Conservation (phyloP, 345 rosid genomes). For the Salix suchowensis region DNA sequence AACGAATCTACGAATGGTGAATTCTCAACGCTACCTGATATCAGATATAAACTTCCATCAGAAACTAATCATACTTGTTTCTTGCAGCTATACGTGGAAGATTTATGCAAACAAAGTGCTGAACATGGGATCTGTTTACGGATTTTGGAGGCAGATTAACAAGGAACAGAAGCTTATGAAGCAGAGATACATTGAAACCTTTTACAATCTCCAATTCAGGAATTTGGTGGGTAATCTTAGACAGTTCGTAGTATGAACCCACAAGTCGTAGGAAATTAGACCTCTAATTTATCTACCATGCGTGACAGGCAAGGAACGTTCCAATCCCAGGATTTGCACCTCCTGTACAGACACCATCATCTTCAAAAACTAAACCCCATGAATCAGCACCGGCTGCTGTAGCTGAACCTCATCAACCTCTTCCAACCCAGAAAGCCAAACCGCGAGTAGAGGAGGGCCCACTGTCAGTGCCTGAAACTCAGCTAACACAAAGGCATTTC, state of each 20-base stretch:
- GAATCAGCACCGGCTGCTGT: conserved; percentile 20
- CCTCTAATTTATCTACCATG: background rate
- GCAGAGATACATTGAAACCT: conserved; percentile 63
- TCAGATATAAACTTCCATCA: background rate
- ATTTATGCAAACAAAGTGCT: conserved; percentile 59
- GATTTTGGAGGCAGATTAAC: conserved; percentile 77
- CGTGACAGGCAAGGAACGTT: conserved; percentile 50
- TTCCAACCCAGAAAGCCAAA: conserved; percentile 8
- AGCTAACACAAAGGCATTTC: conserved; percentile 10
- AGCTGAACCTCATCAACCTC: background rate
- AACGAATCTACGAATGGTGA: conserved; percentile 80
- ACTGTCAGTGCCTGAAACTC: background rate
- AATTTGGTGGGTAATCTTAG: conserved; percentile 44
- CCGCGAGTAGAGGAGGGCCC: background rate
- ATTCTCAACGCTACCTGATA: background rate
- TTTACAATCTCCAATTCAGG: conserved; percentile 70
- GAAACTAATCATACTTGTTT: background rate
- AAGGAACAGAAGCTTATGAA: conserved; percentile 69
- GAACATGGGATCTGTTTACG: conserved; percentile 77
- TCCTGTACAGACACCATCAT: conserved; percentile 10
- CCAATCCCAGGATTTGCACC: conserved; percentile 44
- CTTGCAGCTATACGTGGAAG: conserved; percentile 88
- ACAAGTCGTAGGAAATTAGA: background rate
- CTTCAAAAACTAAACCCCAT: conserved; percentile 6
- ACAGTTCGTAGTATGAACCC: background rate